These are phyloP conservation scores for Coffea humblotiana DNA, from an alignment of 305 asterid species.

Conservation along the genomic window DNA sequence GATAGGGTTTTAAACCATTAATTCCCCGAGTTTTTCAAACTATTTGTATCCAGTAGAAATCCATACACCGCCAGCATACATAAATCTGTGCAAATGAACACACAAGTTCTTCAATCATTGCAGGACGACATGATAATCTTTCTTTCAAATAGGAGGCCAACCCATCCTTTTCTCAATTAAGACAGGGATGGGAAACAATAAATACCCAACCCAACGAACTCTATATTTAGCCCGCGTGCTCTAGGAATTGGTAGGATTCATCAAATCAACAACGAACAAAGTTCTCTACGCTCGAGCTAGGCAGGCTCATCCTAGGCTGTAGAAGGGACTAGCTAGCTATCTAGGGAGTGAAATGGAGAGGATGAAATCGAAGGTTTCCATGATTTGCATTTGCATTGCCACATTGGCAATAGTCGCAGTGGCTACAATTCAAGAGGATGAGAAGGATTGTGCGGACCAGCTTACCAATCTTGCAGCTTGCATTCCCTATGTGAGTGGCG, in stretches of 20 bases:
- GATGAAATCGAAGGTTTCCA: constrained; percentile 4
- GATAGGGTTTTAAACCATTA: no score
- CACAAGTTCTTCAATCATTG: not conserved
- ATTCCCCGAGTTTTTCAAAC: not conserved
- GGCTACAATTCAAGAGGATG: constrained; percentile 44
- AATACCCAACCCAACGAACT: constrained; percentile 13
- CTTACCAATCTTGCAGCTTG: constrained; percentile 47
- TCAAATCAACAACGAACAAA: not conserved
- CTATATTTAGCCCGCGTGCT: constrained; percentile 19
- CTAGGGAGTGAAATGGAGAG: constrained; percentile 16
- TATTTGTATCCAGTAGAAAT: not conserved
- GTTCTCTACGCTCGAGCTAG: not conserved
- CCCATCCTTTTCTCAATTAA: constrained; percentile 14
- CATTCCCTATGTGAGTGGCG: constrained; percentile 63
- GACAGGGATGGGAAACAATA: constrained; percentile 25
- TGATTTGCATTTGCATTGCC: constrained; percentile 29
- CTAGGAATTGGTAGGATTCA: not conserved
- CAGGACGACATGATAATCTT: not conserved
- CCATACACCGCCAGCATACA: not conserved
- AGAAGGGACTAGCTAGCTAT: not conserved
- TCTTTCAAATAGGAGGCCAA: not conserved
- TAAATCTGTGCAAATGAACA: not conserved
- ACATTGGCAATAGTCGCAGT: constrained; percentile 17
- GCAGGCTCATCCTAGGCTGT: not conserved
- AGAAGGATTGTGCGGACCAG: constrained; percentile 59